Evolutionary conservation across 2,329 filamentous ascomycete species (phyloP).

Genomic region (Aspergillus brunneoviolaceus): DNA sequence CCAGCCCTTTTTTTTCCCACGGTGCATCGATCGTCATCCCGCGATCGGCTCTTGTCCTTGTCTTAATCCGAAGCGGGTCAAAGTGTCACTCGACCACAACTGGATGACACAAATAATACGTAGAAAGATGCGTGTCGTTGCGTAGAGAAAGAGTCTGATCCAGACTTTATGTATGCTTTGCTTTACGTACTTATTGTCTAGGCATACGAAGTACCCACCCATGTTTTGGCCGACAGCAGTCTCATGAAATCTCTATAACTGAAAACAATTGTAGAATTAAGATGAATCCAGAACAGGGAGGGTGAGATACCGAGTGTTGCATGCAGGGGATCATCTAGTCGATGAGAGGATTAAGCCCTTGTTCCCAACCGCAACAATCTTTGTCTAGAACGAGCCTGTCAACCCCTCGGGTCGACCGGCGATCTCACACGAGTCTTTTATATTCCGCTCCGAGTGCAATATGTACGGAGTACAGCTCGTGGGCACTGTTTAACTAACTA

Average conservation of each 20-base stretch:
- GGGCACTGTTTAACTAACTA: background rate
- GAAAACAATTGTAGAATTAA: background rate
- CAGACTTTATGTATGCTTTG: background rate
- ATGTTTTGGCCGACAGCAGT: background rate
- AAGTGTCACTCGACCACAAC: background rate
- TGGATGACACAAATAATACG: background rate
- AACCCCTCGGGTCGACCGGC: too few species aligned
- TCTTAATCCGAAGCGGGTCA: constrained; percentile 1
- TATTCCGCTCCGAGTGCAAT: too few species aligned
- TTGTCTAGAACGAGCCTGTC: too few species aligned
- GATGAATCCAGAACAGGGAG: background rate
- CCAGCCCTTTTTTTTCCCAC: constrained; percentile 1
- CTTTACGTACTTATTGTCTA: background rate
- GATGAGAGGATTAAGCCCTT: background rate
- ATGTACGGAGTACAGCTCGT: background rate
- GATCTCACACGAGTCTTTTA: too few species aligned
- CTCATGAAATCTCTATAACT: too few species aligned
- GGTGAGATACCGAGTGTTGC: background rate
- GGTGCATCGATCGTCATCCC: constrained; percentile 11
- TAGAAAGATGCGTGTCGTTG: background rate
- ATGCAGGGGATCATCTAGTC: background rate
- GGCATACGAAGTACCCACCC: background rate
- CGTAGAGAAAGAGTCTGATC: background rate
- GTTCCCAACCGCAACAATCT: too few species aligned
- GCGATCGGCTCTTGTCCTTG: constrained; percentile 7